These are phyloP conservation scores for Tulasnella calospora DNA, from an alignment of 768 basidiomycete species.

Conservation along the genomic window DNA sequence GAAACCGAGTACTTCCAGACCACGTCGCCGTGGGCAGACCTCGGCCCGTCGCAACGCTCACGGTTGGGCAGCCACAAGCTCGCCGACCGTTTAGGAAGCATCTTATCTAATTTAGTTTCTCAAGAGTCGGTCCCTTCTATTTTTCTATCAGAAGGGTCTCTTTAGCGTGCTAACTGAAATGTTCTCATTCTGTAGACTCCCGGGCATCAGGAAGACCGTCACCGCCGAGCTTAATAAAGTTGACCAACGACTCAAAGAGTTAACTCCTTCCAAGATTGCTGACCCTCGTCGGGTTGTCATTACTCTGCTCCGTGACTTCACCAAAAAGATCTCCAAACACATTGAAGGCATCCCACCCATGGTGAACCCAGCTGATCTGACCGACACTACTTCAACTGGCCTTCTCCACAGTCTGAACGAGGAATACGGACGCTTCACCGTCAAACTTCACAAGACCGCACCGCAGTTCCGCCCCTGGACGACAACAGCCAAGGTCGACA, in stretches of 20 bases:
- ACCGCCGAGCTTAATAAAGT: neutral
- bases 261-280: constrained; percentile 7
- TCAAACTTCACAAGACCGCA: constrained; percentile 48
- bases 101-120: constrained; percentile 10
- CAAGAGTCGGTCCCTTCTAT: constrained; percentile 6
- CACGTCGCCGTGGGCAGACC: constrained; percentile 25
- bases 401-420: constrained; percentile 55
- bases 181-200: neutral
- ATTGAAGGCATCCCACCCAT: constrained; percentile 49
- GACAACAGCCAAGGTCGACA: constrained; percentile 16
- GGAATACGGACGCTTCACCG: constrained; percentile 46
- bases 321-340: constrained; percentile 30
- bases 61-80: neutral
- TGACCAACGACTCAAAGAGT: neutral
- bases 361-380: neutral
- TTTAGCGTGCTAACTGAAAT: neutral
- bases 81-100: neutral
- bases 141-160: neutral
- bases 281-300: constrained; percentile 14
- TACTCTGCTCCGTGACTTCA: constrained; percentile 17
- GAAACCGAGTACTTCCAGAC: constrained; percentile 55
- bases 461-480: constrained; percentile 56
- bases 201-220: neutral
- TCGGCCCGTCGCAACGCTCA: neutral
- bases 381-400: constrained; percentile 34